These are phyloP conservation scores for Adansonia gregorii DNA, from an alignment of 441 rosid genomes.

Conservation along the genomic window DNA sequence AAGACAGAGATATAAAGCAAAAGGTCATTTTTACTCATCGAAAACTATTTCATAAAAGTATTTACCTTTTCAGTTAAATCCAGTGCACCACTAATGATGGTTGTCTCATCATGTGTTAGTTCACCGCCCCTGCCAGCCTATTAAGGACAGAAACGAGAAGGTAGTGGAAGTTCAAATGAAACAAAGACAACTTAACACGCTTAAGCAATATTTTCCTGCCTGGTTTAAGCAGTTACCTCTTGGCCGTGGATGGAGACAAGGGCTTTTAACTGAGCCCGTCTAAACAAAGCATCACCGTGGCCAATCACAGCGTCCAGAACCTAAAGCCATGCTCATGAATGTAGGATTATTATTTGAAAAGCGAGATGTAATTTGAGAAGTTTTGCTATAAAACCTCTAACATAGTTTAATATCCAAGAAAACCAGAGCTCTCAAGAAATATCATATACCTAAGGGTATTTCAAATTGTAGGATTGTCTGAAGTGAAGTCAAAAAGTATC, in stretches of 20 bases:
- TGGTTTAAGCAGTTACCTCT: conserved; percentile 49
- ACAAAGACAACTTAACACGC: conserved; percentile 12
- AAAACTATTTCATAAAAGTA: conserved; percentile 21
- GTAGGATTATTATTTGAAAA: not conserved
- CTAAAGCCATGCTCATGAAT: conserved; percentile 34
- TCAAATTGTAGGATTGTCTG: not conserved
- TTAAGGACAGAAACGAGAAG: conserved; percentile 31
- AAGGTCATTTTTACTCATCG: not conserved
- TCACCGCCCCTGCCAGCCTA: conserved; percentile 87
- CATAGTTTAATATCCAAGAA: not conserved
- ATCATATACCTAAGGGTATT: not conserved
- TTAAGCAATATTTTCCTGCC: not conserved
- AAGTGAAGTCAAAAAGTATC: not conserved
- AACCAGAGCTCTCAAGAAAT: not conserved
- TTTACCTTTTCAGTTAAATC: conserved; percentile 72
- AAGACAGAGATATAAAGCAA: not conserved
- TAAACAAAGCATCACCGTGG: conserved; percentile 59
- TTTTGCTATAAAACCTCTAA: conserved; percentile 12
- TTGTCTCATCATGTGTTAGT: conserved; percentile 74
- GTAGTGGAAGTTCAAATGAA: conserved; percentile 35
- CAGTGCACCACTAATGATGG: conserved; percentile 77
- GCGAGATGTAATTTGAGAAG: not conserved
- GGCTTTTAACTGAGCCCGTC: conserved; percentile 73
- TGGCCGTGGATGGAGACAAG: conserved; percentile 68
- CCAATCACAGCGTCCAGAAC: conserved; percentile 63